A percentile compares a stretch with the other conserved stretches of the same genome.
Conservation (phyloP, 768 basidiomycete genomes). For the Tricholoma furcatifolium region DNA sequence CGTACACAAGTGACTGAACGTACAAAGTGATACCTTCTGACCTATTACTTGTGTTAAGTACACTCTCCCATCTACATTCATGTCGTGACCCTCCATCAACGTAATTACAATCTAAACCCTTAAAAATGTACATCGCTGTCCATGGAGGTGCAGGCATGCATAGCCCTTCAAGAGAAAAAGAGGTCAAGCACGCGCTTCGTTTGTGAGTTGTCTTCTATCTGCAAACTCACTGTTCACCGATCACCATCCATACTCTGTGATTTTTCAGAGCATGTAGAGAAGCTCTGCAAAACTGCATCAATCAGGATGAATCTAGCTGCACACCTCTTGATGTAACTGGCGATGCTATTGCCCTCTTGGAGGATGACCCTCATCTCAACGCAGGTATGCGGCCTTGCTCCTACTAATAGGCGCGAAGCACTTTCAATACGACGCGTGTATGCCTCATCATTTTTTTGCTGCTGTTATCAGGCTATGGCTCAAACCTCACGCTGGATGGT, state of each 20-base stretch:
- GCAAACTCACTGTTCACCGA: background rate
- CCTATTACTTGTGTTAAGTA: too few relatives aligned
- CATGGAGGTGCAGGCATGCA: constrained; percentile 84
- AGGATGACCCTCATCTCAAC: constrained; percentile 68
- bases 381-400: constrained; percentile 47
- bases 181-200: constrained; percentile 55
- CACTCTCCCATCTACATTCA: too few relatives aligned
- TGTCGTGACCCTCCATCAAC: too few relatives aligned
- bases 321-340: constrained; percentile 48
- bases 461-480: constrained; percentile 56
- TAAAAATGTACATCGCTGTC: constrained; percentile 50
- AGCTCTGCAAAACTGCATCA: constrained; percentile 28
- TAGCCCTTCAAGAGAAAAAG: constrained; percentile 40
- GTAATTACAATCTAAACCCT: too few relatives aligned
- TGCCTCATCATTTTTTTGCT: background rate
- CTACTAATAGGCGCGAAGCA: background rate
- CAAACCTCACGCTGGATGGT: constrained; percentile 75
- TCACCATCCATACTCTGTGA: background rate
- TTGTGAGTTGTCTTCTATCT: constrained; percentile 35
- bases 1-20: too few relatives aligned
- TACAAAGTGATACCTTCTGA: too few relatives aligned
- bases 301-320: constrained; percentile 7
- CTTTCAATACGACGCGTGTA: background rate
- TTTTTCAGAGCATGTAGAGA: constrained; percentile 49
- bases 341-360: constrained; percentile 54